Evolutionary conservation across 306 rosid species (phyloP).

Genomic region (Albizia julibrissin): DNA sequence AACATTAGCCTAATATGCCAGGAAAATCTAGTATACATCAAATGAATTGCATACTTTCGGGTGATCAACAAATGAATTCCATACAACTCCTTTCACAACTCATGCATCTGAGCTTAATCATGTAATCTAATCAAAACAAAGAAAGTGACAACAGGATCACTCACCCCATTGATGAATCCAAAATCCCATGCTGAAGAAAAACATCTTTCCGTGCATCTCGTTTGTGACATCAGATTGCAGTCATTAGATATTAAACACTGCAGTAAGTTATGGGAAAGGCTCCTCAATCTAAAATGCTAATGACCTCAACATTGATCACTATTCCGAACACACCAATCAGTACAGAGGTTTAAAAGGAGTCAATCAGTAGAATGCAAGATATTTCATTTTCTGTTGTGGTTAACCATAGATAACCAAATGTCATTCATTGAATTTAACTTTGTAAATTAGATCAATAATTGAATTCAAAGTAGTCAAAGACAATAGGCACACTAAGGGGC

Average conservation of each 20-base stretch:
- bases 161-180: constrained; percentile 98
- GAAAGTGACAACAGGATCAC: constrained; percentile 37
- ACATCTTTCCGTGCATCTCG: constrained; percentile 87
- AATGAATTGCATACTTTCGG: no score
- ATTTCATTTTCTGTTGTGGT: constrained; percentile 1
- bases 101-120: background rate
- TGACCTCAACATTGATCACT: constrained; percentile 16
- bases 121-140: constrained; percentile 20
- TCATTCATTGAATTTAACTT: background rate
- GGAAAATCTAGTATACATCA: no score
- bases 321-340: constrained; percentile 1
- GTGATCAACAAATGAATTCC: no score
- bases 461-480: background rate
- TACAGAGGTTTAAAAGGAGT: constrained; percentile 20
- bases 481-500: background rate
- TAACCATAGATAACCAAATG: constrained; percentile 10
- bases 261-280: background rate
- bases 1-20: no score
- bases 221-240: constrained; percentile 54
- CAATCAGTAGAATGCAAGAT: constrained; percentile 8
- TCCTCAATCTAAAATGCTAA: constrained; percentile 21
- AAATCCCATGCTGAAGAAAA: constrained; percentile 88
- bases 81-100: constrained; percentile 4
- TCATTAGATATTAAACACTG: constrained; percentile 30
- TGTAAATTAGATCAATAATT: constrained; percentile 8